Evolutionary conservation across 768 basidiomycete genomes (phyloP), one percentile per base, ranked within the genome.

Genomic region (Pleurotus tuber-regium): DNA sequence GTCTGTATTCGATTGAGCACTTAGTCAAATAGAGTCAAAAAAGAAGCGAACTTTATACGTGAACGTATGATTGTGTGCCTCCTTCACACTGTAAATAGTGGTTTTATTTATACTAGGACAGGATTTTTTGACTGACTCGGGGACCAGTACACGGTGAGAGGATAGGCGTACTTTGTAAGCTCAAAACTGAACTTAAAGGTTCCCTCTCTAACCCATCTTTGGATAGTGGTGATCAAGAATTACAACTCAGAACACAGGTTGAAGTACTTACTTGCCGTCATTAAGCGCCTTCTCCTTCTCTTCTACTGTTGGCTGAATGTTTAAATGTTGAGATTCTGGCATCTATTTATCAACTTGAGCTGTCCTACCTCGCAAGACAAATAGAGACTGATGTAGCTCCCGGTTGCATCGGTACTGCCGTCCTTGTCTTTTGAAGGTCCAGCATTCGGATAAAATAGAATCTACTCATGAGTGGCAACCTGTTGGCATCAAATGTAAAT

Each of bases 101-200:
- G 69, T 73, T 61, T 80, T 86, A 3, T 64, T 64, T 46, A 71
- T 43, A 49, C 69, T 79, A 28, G n/a, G 23, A 16, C 14, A 43
- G 11, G 35, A 26, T 40, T 4, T 36, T 21, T 43, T 9, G 14
- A 31, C 30, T n/a, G n/a, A n/a, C n/a, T n/a, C n/a, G n/a, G n/a
- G n/a, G n/a, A n/a, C n/a, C n/a, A n/a, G n/a, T n/a, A n/a, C n/a
- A n/a, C n/a, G n/a, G n/a, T n/a, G n/a, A n/a, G n/a, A n/a, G n/a
- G n/a, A n/a, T n/a, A n/a, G n/a, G n/a, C 59, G 57, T 57, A 84
- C 89, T 81, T 87, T 61, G 82, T 79, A 57, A 93, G 71, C 61
- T 92, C 91, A 58, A 94, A 92, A 54, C 78, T 83, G 65, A 93
- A 94, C 61, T 84, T 90, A 70, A 82, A 93, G n/a, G 86, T 69